Percentiles rank a stretch among this genome's conserved stretches.
phyloP scores from a whole-genome alignment of 2,329 filamentous ascomycete species.

The Penicillium sp. region DNA sequence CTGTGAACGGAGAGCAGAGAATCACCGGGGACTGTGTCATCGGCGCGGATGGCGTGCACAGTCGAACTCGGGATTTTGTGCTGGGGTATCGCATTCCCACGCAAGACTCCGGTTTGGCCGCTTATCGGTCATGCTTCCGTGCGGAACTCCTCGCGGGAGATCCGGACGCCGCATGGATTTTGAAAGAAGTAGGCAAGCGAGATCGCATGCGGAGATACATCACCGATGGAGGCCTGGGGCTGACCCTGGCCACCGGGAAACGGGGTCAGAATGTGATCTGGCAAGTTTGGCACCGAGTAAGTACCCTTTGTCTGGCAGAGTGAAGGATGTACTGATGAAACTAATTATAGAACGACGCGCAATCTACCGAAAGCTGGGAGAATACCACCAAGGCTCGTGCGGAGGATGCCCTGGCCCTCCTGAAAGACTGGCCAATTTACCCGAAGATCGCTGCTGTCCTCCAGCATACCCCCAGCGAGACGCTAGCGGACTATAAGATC shows the following conservation, averaged over 20 bases:
- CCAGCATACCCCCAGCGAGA: not conserved
- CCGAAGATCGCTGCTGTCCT: not conserved
- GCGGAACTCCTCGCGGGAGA: not conserved
- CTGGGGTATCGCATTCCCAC: not conserved
- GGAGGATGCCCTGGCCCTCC: not conserved
- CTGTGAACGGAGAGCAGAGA: not conserved
- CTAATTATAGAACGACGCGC: not conserved
- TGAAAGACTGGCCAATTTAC: slow-evolving; percentile 1
- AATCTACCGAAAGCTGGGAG: not conserved
- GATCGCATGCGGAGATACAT: slow-evolving; percentile 1
- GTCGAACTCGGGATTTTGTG: not conserved
- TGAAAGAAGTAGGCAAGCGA: not conserved
- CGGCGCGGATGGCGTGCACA: slow-evolving; percentile 9
- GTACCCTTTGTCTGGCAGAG: no score
- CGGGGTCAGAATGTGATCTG: slow-evolving; percentile 1
- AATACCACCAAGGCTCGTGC: not conserved
- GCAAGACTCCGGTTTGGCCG: not conserved
- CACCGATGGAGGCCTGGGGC: not conserved
- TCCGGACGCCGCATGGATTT: not conserved
- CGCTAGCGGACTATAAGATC: slow-evolving; percentile 1
- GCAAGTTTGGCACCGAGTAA: slow-evolving; percentile 1
- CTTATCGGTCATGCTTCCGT: not conserved
- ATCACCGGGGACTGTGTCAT: slow-evolving; percentile 9
- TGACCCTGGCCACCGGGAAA: slow-evolving; percentile 1
- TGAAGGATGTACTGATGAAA: no score